Percentiles rank a stretch among this genome's conserved stretches.
Conservation (phyloP, 208 protist genomes). For the Trypanosoma lewisi region DNA sequence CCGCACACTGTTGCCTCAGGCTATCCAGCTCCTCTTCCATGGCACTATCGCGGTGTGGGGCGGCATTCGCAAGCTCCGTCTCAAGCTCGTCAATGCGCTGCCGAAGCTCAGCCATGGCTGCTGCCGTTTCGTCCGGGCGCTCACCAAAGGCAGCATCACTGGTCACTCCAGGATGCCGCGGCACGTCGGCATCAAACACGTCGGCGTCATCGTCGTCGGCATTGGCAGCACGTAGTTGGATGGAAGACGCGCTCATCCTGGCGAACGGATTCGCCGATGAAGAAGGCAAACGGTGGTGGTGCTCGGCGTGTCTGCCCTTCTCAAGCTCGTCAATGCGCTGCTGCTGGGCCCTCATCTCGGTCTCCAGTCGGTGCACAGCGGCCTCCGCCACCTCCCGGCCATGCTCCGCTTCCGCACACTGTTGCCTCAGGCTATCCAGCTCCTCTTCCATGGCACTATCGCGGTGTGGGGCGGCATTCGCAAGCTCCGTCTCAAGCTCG, state of each 20-base stretch:
- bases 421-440: no score
- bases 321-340: no score
- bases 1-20: no score
- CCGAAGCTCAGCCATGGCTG: neutral
- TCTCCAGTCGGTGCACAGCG: no score
- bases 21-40: no score
- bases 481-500: slow-evolving; percentile 16
- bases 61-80: no score
- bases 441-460: no score
- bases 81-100: neutral
- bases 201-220: neutral
- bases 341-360: no score
- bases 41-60: no score
- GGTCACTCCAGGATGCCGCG: neutral
- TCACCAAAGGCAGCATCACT: neutral
- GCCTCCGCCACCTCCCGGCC: no score
- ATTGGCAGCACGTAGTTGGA: neutral
- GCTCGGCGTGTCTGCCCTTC: neutral
- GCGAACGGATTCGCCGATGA: slow-evolving; percentile 2
- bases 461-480: no score
- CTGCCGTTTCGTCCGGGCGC: neutral
- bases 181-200: neutral
- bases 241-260: neutral
- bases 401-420: no score
- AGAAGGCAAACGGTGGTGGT: neutral